A percentile compares a stretch with the other conserved stretches of the same genome.
phyloP scores from a whole-genome alignment of 805 yeast species.

The Barnettozyma pratensis region DNA sequence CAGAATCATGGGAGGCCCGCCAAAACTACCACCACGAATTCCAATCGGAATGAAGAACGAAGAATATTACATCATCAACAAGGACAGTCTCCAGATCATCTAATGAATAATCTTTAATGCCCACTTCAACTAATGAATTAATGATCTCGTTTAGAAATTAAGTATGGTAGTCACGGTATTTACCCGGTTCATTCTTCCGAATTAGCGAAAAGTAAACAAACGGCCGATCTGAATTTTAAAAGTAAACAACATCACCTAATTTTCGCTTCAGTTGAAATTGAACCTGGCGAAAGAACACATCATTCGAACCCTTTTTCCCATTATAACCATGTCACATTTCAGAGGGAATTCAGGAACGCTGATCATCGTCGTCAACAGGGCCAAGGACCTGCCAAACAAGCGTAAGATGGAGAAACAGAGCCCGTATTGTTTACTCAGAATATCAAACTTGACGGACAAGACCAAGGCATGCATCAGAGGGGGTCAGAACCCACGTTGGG shows the following conservation, averaged over 20 bases:
- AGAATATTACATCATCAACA: slow-evolving; percentile 19
- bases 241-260: background rate
- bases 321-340: slow-evolving; percentile 20
- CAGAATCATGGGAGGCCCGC: slow-evolving; percentile 10
- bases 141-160: background rate
- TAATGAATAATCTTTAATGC: background rate
- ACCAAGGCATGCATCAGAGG: slow-evolving; percentile 79
- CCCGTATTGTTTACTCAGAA: slow-evolving; percentile 79
- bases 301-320: no score
- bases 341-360: slow-evolving; percentile 43
- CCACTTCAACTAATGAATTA: background rate
- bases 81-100: slow-evolving; percentile 9
- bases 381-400: slow-evolving; percentile 81
- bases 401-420: slow-evolving; percentile 88
- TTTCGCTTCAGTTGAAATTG: no score
- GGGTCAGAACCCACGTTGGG: slow-evolving; percentile 93
- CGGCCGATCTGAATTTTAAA: background rate
- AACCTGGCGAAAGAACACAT: no score
- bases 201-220: background rate
- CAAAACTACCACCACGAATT: slow-evolving; percentile 22
- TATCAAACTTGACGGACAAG: slow-evolving; percentile 76
- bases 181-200: background rate
- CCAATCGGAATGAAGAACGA: slow-evolving; percentile 23
- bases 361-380: slow-evolving; percentile 73
- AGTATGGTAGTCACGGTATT: background rate